Evolutionary conservation across 2,329 filamentous ascomycete genomes (phyloP), one percentile per base, ranked within the genome.

Genomic region (Xylariales sp.): DNA sequence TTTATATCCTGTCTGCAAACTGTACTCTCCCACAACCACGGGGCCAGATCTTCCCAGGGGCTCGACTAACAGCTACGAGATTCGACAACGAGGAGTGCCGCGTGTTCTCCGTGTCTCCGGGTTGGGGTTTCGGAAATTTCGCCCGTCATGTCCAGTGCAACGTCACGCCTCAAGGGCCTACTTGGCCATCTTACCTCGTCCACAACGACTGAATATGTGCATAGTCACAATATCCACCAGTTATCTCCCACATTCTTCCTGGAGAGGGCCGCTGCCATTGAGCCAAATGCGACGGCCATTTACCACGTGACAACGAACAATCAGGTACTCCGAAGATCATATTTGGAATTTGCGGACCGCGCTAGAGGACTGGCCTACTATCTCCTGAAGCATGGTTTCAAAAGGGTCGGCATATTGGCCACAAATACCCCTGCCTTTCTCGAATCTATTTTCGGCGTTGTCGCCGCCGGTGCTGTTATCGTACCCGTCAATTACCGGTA

Each of bases 371-470:
- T 98, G 14, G 90, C 89, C 12, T 97, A 95, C 63, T 97, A 85
- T 59, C 59, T 98, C 40, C 76, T 77, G 50, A 87, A 86, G 59
- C 78, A 86, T 55, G 74, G 76, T 5, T 81, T 79, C 54, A 83
- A 79, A 53, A 76, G 86, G 42, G 85, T 97, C 5, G 93, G 93
- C 6, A 83, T 98, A 33, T 70, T 98, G 10, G 83, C 81, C 7
- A 87, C 93, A 4, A 98, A 98, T 59, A 98, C 93, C 1, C 93
- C 93, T 0, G 90, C 90, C 0, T 97, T 97, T 53, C 70, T 98
- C 19, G 91, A 97, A 64, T 78, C 81, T 6, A 87, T 95, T 44
- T 98, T 88, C 55, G 93, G 86, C 2, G 84, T 96, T 49, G 83
- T 82, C 1, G 90, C 86, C 1, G 86, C 86, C 1, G 88, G 88